phyloP scores from a whole-genome alignment of 352 stramenopile species.

The Phytophthora idaei region DNA sequence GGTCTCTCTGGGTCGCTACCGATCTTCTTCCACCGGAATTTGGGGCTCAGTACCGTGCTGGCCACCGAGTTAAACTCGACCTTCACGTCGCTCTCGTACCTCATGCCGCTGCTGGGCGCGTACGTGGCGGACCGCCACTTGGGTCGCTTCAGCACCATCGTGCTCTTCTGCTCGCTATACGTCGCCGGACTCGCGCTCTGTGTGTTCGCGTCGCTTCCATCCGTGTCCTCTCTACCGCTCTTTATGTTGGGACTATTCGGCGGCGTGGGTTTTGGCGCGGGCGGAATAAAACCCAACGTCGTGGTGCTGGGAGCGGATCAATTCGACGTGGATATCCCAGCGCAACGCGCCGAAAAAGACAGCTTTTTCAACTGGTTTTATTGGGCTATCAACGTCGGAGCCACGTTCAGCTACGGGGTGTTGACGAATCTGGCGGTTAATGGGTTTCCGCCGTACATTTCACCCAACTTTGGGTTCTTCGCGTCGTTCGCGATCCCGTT shows the following conservation, averaged over 20 bases:
- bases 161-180: constrained; percentile 79
- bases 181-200: constrained; percentile 71
- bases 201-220: constrained; percentile 62
- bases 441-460: constrained; percentile 83
- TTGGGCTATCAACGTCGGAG: constrained; percentile 92
- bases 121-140: constrained; percentile 84
- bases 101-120: constrained; percentile 81
- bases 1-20: constrained; percentile 82
- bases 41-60: constrained; percentile 77
- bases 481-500: constrained; percentile 89
- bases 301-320: constrained; percentile 82
- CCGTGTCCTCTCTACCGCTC: constrained; percentile 61
- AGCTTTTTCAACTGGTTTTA: constrained; percentile 96
- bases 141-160: constrained; percentile 80
- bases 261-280: constrained; percentile 71
- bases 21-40: constrained; percentile 90
- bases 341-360: constrained; percentile 79
- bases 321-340: constrained; percentile 75
- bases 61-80: constrained; percentile 89
- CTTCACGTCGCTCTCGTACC: constrained; percentile 85
- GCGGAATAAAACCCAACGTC: constrained; percentile 81
- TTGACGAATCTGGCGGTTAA: constrained; percentile 92
- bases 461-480: constrained; percentile 86
- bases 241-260: constrained; percentile 88
- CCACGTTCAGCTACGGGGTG: constrained; percentile 90